Base-by-base conservation (phyloP, 768 basidiomycete genomes). In the Piloderma croceum region DNA sequence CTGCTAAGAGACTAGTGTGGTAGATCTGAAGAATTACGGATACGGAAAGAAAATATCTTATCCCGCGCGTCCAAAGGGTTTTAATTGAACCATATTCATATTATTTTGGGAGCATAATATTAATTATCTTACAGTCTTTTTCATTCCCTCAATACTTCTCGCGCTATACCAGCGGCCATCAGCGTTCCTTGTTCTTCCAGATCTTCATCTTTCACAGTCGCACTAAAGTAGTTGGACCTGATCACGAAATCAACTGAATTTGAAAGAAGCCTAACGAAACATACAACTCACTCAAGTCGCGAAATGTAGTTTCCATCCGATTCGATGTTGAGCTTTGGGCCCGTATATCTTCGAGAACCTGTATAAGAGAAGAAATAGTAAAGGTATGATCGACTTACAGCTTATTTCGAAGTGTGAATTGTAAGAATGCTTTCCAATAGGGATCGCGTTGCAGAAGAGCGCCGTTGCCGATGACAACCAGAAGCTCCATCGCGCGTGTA, bases 401-500 rank as follows among this genome's bases (percentile, higher is more conserved):
- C 39, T 67, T 68, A 43, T 74, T 70, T 35, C 73, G 63, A 20
- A 70, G 41, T 9, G 63, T 52, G 44, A 76, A 76, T 41, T 73
- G 68, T 31, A 76, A 48, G 45, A 72, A 73, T 15, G 65, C 64
- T 52, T 68, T 67, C 73, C 73, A 76, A 43, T 73, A 73, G 1
- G 71, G 67, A 53, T 76, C 73, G 13, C 55, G 54, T 43, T 66
- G 60, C 3, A 73, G 57, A 3, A 72, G 54, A 0, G 44, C 45
- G 11, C 61, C 69, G 46, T 73, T 74, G 7, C 73, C 73, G 35
- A 74, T 59, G 13, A 76, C 65, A 5, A 76, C 59, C 15, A 76
- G 45, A n/a, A 76, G 62, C 43, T 74, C 71, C 44, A 68, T 73
- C 3, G 73, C 73, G n/a, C 73, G 70, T 2, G 73, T 74, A 21